A percentile compares a stretch with the other conserved stretches of the same genome.
Evolutionary conservation across 2,329 filamentous ascomycete genomes (phyloP).

Genomic region (Aspergillus amoenus): DNA sequence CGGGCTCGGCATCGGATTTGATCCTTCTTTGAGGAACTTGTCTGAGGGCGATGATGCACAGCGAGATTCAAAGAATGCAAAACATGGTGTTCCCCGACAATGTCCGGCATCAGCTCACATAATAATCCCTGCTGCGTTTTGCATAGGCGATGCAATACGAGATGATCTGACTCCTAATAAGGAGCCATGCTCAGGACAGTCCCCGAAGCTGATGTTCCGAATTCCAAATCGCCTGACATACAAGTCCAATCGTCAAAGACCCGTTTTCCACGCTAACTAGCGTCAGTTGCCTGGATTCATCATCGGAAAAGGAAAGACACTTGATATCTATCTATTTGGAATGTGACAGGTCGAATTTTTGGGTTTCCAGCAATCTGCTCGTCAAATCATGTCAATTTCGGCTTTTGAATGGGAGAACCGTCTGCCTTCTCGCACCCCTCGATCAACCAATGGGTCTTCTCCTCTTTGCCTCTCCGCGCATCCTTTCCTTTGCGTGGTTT

Average conservation of each 20-base stretch:
- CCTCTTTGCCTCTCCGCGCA: background rate
- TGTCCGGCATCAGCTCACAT: slow-evolving; percentile 1
- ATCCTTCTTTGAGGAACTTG: background rate
- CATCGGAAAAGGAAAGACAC: background rate
- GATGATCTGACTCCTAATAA: background rate
- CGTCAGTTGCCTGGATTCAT: background rate
- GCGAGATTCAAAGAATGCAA: background rate
- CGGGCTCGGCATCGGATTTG: background rate
- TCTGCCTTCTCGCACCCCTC: background rate
- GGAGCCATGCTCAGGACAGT: background rate
- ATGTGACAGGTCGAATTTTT: slow-evolving; percentile 15
- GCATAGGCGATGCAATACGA: background rate
- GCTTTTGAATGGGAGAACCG: background rate
- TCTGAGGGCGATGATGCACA: slow-evolving; percentile 1
- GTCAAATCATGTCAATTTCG: slow-evolving; percentile 5
- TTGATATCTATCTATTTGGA: slow-evolving; percentile 12
- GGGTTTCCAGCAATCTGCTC: background rate
- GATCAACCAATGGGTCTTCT: background rate
- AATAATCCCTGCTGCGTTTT: slow-evolving; percentile 4
- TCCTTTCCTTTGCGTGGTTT: background rate
- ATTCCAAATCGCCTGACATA: slow-evolving; percentile 6
- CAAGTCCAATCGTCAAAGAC: background rate
- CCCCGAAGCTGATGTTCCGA: slow-evolving; percentile 7
- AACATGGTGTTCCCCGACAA: slow-evolving; percentile 6
- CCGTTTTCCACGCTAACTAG: slow-evolving; percentile 7